Conservation (phyloP, 768 basidiomycete genomes). For the Trametes meyenii region DNA sequence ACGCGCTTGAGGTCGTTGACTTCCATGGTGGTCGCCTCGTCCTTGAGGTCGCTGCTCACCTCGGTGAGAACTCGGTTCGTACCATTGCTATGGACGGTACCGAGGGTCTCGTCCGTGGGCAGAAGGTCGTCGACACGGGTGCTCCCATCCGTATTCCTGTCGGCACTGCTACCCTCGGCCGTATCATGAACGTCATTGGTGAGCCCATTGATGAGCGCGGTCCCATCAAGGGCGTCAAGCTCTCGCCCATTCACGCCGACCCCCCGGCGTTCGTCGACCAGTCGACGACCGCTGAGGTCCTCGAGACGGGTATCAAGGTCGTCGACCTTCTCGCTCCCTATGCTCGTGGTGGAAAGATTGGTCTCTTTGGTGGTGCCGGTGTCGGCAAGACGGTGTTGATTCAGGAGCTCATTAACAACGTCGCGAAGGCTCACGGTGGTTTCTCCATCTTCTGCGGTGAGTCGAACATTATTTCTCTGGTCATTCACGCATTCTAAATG, state of each 20-base stretch:
- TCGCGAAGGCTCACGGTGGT: conserved; percentile 99
- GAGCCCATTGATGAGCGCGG: conserved; percentile 99
- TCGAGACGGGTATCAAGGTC: conserved; percentile 99
- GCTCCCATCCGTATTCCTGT: conserved; percentile 96
- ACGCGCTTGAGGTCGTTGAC: conserved; percentile 96
- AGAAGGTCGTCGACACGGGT: conserved; percentile 96
- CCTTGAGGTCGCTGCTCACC: conserved; percentile 97
- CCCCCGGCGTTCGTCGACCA: conserved; percentile 98
- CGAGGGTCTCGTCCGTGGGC: conserved; percentile 99
- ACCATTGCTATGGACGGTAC: conserved; percentile 99
- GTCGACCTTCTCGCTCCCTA: conserved; percentile 99
- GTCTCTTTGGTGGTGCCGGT: conserved; percentile 99
- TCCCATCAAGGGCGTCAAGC: conserved; percentile 94
- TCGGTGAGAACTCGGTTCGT: conserved; percentile 98
- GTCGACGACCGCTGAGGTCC: conserved; percentile 96
- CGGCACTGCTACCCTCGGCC: conserved; percentile 90
- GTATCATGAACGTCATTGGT: conserved; percentile 99
- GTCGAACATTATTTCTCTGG: conserved; percentile 28
- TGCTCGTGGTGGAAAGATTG: conserved; percentile 99
- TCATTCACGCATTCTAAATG: not conserved
- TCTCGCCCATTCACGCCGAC: conserved; percentile 93
- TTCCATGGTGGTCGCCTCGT: conserved; percentile 96
- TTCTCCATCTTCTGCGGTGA: conserved; percentile 99
- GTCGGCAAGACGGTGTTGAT: conserved; percentile 99
- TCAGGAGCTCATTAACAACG: conserved; percentile 99